Conservation (phyloP, 208 protist genomes). For the Leishmania lainsoni region DNA sequence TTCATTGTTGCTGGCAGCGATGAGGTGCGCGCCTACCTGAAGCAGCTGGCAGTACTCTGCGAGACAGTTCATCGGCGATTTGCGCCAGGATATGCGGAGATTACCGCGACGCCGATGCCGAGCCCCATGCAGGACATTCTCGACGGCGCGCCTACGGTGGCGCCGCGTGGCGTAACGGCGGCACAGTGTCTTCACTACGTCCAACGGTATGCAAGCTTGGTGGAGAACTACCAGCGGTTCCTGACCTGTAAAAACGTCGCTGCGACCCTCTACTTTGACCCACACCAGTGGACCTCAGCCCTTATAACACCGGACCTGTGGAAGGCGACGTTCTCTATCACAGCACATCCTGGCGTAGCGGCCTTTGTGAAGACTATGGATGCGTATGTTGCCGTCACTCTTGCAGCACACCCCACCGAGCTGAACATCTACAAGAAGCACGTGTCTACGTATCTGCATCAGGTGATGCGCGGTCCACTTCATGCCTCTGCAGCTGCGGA, state of each 20-base stretch:
- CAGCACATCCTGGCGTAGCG: slow-evolving; percentile 1
- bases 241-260: slow-evolving; percentile 12
- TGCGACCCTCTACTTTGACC: slow-evolving; percentile 26
- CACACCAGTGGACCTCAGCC: slow-evolving; percentile 26
- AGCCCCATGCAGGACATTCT: slow-evolving; percentile 3
- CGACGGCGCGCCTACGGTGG: slow-evolving; percentile 6
- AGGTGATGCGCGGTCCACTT: slow-evolving; percentile 12
- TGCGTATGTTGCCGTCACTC: neutral
- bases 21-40: slow-evolving; percentile 37
- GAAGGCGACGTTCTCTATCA: slow-evolving; percentile 20
- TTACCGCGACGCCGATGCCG: slow-evolving; percentile 32
- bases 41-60: slow-evolving; percentile 37
- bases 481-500: neutral
- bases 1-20: slow-evolving; percentile 17
- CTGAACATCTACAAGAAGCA: slow-evolving; percentile 23
- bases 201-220: slow-evolving; percentile 32
- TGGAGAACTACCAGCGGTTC: slow-evolving; percentile 40
- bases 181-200: slow-evolving; percentile 75
- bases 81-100: slow-evolving; percentile 44
- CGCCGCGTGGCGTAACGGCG: slow-evolving; percentile 40
- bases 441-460: slow-evolving; percentile 3
- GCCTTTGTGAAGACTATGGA: slow-evolving; percentile 24
- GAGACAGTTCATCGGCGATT: slow-evolving; percentile 47
- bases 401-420: slow-evolving; percentile 15
- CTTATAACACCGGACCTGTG: slow-evolving; percentile 31